Conservation (phyloP, 495 filamentous ascomycete genomes). For the Aspergillus affinis region DNA sequence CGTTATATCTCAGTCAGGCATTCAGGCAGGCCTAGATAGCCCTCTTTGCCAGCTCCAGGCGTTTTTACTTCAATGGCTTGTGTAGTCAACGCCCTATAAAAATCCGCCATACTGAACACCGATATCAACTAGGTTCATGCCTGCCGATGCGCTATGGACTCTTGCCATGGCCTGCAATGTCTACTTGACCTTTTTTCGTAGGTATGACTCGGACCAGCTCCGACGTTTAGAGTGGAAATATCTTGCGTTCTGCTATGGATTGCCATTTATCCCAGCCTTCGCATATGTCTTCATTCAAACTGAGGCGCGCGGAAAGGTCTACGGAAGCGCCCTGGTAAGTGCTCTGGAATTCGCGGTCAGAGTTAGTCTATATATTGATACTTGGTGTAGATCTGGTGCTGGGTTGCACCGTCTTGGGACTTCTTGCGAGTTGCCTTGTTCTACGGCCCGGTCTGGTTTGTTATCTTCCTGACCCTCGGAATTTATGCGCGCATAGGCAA, state of each 20-base stretch:
- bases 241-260: conserved; percentile 68
- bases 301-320: conserved; percentile 52
- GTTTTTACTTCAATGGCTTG: conserved; percentile 72
- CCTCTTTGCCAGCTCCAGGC: conserved; percentile 73
- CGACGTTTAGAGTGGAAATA: conserved; percentile 72
- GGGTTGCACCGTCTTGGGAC: conserved; percentile 69
- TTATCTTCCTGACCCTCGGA: conserved; percentile 64
- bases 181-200: conserved; percentile 79
- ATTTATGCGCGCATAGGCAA: conserved; percentile 74
- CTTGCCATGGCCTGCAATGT: conserved; percentile 89
- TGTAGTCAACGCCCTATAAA: not conserved
- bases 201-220: conserved; percentile 66
- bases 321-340: conserved; percentile 69
- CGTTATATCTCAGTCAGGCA: conserved; percentile 64
- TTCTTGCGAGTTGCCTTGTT: conserved; percentile 73
- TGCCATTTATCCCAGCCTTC: conserved; percentile 70
- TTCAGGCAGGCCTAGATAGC: conserved; percentile 40
- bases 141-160: conserved; percentile 78
- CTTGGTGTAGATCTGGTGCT: conserved; percentile 70
- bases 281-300: conserved; percentile 63
- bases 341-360: not conserved
- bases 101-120: not conserved
- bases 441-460: conserved; percentile 84
- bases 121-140: conserved; percentile 56
- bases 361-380: not conserved